Evolutionary conservation across 2,329 filamentous ascomycete species (phyloP).

Genomic region (Penicillium digitatum): DNA sequence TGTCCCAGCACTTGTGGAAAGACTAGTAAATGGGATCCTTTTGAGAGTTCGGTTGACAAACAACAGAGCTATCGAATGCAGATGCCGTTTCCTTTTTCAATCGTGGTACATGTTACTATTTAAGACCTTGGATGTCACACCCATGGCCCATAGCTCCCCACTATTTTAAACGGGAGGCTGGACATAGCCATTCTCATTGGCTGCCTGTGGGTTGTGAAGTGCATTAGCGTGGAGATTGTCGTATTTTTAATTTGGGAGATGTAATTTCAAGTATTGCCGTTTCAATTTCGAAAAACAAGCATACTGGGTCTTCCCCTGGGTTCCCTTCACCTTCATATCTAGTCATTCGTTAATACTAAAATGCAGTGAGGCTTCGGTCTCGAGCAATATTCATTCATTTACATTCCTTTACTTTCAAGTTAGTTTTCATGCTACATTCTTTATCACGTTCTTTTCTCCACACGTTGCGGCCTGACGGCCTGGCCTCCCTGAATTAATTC

Average conservation of each 20-base stretch:
- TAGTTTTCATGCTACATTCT: conserved; percentile 10
- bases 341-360: conserved; percentile 32
- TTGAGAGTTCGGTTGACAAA: background rate
- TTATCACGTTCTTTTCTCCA: conserved; percentile 18
- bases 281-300: conserved; percentile 4
- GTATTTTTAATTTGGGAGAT: conserved; percentile 5
- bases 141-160: conserved; percentile 3
- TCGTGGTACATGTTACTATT: background rate
- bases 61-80: background rate
- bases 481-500: conserved; percentile 23
- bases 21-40: background rate
- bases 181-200: background rate
- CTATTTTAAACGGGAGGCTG: conserved; percentile 5
- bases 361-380: conserved; percentile 18
- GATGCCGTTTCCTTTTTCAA: background rate
- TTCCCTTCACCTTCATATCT: conserved; percentile 6
- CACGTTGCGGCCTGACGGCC: conserved; percentile 21
- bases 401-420: conserved; percentile 12
- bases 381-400: conserved; percentile 15
- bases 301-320: conserved; percentile 3
- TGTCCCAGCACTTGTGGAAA: background rate
- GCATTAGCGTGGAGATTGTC: background rate
- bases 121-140: background rate
- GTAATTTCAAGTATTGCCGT: conserved; percentile 1
- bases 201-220: background rate